phyloP scores from a whole-genome alignment of 345 rosid genomes.

The Kandelia obovata region DNA sequence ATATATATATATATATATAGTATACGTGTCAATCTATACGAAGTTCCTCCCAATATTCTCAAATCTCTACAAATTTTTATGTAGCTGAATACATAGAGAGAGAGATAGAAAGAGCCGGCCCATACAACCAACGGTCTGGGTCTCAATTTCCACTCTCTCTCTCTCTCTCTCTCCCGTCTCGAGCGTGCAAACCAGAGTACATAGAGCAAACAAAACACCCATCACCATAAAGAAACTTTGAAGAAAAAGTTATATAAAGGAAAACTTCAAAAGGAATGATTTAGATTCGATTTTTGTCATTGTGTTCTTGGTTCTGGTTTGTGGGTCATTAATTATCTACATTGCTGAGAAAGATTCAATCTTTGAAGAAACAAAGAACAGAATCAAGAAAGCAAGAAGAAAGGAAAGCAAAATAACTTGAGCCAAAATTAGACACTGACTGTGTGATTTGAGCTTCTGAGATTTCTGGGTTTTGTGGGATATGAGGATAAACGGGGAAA shows the following conservation, averaged over 20 bases:
- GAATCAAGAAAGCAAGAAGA: not conserved
- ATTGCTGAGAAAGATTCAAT: not conserved
- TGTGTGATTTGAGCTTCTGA: not conserved
- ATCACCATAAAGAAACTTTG: not conserved
- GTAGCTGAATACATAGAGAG: not conserved
- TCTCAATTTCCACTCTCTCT: not conserved
- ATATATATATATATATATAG: too few species aligned
- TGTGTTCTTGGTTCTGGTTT: not conserved
- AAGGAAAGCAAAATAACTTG: not conserved
- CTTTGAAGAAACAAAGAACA: not conserved
- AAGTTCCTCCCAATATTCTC: too few species aligned
- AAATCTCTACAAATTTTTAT: not conserved
- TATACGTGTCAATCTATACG: too few species aligned
- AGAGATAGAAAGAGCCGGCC: not conserved
- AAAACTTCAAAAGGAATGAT: not conserved
- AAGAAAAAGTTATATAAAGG: not conserved
- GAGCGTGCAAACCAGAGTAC: not conserved
- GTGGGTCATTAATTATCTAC: not conserved
- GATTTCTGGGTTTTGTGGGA: constrained; percentile 17
- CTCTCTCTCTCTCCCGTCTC: not conserved
- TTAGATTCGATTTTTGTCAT: not conserved
- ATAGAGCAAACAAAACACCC: not conserved
- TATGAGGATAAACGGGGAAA: constrained; percentile 54
- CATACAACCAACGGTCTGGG: not conserved
- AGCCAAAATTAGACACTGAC: not conserved